Base-by-base conservation (phyloP, 2,329 filamentous ascomycete species). In the Colletotrichum lini region DNA sequence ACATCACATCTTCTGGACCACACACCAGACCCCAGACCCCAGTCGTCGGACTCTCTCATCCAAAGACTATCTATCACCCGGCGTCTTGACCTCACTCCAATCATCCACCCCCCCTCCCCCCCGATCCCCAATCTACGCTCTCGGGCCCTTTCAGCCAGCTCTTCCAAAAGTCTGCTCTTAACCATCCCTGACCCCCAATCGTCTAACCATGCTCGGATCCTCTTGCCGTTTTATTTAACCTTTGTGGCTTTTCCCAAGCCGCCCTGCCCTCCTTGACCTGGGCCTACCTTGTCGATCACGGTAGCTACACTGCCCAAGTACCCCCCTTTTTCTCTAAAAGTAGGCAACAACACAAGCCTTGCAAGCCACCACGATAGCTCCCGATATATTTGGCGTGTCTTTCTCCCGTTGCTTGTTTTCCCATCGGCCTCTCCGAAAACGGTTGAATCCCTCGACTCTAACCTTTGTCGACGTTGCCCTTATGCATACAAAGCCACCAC, bases 151-250 rank as follows among this genome's bases (percentile, higher is more conserved):
- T 49, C 62, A 66, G 67, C 56, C 62, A 66, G 63, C 56, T 67
- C 56, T 42, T 47, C 23, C 50, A 30, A 71, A 67, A 71, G 64
- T 71, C 64, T 71, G 57, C 67, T 62, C 68, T 67, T 45, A 50
- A 50, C 68, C 68, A 23, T 67, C 64, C 50, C 23, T 70, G 26
- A n/a, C 38, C 60, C 49, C 26, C 26, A 35, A 16, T 40, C 40
- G 44, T 63, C 23, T 61, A 54, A 40, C 64, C 50, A 67, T 57
- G 57, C 57, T 71, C 68, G 64, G 68, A 67, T 62, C 57, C 30
- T 44, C 57, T 58, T 71, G 68, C 68, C 68, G 57, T 67, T 67
- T 70, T 40, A 45, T 67, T 70, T 40, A 38, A 52, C 68, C 38
- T 70, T 67, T 67, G 57, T 53, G 53, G n/a, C 49, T 44, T 47